Percentiles rank a stretch among this genome's conserved stretches.
phyloP scores from a whole-genome alignment of 202 grass and related monocot species.

The Brachypodium distachyon region DNA sequence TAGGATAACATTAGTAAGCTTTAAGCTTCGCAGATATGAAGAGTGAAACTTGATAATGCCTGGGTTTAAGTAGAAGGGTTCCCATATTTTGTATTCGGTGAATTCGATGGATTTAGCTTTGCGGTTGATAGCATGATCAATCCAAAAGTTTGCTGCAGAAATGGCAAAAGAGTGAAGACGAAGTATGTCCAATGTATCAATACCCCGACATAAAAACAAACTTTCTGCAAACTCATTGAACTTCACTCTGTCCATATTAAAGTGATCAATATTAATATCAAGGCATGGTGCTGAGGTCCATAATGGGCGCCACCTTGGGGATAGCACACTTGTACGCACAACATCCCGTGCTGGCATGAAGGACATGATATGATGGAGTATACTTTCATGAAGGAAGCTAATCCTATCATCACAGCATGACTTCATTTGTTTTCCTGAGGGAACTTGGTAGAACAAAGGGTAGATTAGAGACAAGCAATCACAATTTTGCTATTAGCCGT shows the following conservation, averaged over 20 bases:
- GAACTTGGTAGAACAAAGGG: not conserved
- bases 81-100: not conserved
- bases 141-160: not conserved
- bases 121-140: not conserved
- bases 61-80: not conserved
- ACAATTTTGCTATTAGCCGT: not conserved
- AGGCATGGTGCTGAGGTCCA: not conserved
- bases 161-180: not conserved
- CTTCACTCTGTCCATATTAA: not conserved
- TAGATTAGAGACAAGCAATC: not conserved
- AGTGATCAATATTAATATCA: constrained; percentile 3
- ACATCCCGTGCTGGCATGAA: not conserved
- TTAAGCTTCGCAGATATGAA: not conserved
- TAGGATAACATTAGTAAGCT: not conserved
- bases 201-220: not conserved
- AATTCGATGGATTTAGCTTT: constrained; percentile 3
- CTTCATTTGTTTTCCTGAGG: not conserved
- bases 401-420: not conserved
- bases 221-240: not conserved
- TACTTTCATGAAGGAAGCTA: not conserved
- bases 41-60: not conserved
- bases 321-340: not conserved
- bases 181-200: not conserved
- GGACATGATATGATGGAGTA: not conserved
- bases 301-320: not conserved